These are phyloP conservation scores for Nigrospora osmanthi DNA, from an alignment of 2,329 filamentous ascomycete genomes.

Conservation along the genomic window DNA sequence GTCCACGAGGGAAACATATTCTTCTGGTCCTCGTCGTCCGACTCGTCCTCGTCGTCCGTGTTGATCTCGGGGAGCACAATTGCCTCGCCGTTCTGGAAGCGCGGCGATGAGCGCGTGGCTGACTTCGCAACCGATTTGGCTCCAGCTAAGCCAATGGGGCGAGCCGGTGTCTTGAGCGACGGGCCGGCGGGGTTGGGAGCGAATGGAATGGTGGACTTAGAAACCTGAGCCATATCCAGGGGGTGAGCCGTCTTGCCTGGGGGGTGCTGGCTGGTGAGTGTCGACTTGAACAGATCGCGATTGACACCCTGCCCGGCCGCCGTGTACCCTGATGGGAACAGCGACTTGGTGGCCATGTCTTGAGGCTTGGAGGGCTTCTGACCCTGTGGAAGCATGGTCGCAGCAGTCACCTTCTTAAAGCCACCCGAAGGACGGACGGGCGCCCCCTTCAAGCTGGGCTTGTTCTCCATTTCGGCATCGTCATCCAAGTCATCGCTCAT, in stretches of 20 bases:
- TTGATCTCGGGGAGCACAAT: constrained; percentile 93
- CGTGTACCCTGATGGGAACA: constrained; percentile 54
- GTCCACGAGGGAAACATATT: constrained; percentile 76
- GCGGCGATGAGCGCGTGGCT: constrained; percentile 63
- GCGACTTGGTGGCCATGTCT: constrained; percentile 53
- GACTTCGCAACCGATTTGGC: constrained; percentile 53
- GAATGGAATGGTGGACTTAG: constrained; percentile 85
- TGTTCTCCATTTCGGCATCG: constrained; percentile 49
- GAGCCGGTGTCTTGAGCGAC: constrained; percentile 62
- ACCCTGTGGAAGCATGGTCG: not conserved
- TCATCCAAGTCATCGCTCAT: constrained; percentile 67
- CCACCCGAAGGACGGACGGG: constrained; percentile 74
- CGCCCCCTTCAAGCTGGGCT: constrained; percentile 67
- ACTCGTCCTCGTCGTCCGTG: constrained; percentile 87
- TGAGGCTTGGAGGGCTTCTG: constrained; percentile 30
- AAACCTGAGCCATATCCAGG: constrained; percentile 79
- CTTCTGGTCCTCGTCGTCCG: constrained; percentile 50
- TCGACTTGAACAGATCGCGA: constrained; percentile 57
- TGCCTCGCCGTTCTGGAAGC: constrained; percentile 80
- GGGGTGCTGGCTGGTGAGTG: constrained; percentile 58
- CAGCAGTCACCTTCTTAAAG: constrained; percentile 55
- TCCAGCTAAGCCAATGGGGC: constrained; percentile 35
- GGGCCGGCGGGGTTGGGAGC: constrained; percentile 54
- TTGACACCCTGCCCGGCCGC: constrained; percentile 46
- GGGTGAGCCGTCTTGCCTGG: constrained; percentile 59